Conservation (phyloP, 345 rosid species). For the Leavenworthia alabamica region DNA sequence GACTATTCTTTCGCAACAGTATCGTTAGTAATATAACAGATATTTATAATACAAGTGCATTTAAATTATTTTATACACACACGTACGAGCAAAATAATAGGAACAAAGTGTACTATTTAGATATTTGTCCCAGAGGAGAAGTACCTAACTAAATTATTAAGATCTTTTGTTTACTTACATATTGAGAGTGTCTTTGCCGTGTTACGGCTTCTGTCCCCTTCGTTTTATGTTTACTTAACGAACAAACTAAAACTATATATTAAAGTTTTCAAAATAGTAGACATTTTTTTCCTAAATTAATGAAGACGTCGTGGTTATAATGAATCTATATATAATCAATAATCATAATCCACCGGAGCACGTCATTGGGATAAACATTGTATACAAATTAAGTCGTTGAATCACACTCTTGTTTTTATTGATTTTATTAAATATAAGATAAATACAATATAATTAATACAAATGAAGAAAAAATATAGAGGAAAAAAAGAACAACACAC, state of each 20-base stretch:
- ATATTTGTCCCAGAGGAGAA: background rate
- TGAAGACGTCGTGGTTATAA: slow-evolving; percentile 14
- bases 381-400: background rate
- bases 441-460: too few species aligned
- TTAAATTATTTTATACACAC: background rate
- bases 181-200: background rate
- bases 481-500: background rate
- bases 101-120: background rate
- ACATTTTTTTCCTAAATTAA: background rate
- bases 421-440: too few species aligned
- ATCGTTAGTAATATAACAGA: background rate
- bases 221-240: background rate
- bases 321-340: background rate
- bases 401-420: slow-evolving; percentile 13
- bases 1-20: background rate
- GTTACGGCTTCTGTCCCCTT: background rate
- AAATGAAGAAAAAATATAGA: background rate
- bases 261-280: too few species aligned
- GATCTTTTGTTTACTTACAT: background rate
- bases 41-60: background rate
- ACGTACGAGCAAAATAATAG: background rate
- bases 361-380: slow-evolving; percentile 23
- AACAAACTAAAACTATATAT: too few species aligned
- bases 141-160: background rate
- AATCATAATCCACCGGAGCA: slow-evolving; percentile 2